Evolutionary conservation across 768 basidiomycete species (phyloP), one percentile per base, ranked within the genome.

Genomic region (Boletus rubropictus): DNA sequence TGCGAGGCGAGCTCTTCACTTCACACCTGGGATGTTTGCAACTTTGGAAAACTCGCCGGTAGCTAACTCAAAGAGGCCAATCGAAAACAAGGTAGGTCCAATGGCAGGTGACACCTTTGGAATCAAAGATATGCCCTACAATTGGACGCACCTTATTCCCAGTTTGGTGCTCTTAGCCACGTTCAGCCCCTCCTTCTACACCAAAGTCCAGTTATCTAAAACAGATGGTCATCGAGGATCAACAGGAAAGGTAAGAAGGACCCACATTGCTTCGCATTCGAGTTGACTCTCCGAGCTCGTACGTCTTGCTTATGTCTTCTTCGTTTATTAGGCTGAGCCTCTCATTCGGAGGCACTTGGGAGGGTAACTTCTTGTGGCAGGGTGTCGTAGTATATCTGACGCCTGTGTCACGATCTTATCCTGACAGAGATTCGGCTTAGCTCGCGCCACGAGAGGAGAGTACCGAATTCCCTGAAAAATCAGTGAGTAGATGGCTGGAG

Each of bases 101-200:
- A 37, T 58, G 39, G 47, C 39, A 57, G 18, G 51, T 8, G 18
- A 49, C n/a, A 21, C 28, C 51, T 6, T 35, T 49, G 47, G 5
- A 49, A 6, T 42, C 58, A 50, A 45, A 25, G 46, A 9, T 21
- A 11, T 46, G 39, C 20, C 48, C 49, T 54, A 49, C 52, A 33
- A 47, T 28, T 49, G 58, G 58, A 59, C 58, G 58, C 51, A 59
- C 58, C 58, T 60, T 54, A 33, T 57, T 49, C 20, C 28, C 42
- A 5, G 22, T 21, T 22, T 46, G n/a, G 11, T 33, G 1, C 29
- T 17, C 18, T 4, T 7, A 4, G 8, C 5, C 2, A 14, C 14
- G 5, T 7, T 2, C 25, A 3, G 3, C 15, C 4, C 3, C 18
- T 17, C 3, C 21, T 22, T 9, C 9, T 5, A 5, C 4, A 14